Percentiles rank a stretch among this genome's conserved stretches.
These are phyloP conservation scores for Endoconidiophora laricicola DNA, from an alignment of 2,329 filamentous ascomycete species.

Conservation along the genomic window DNA sequence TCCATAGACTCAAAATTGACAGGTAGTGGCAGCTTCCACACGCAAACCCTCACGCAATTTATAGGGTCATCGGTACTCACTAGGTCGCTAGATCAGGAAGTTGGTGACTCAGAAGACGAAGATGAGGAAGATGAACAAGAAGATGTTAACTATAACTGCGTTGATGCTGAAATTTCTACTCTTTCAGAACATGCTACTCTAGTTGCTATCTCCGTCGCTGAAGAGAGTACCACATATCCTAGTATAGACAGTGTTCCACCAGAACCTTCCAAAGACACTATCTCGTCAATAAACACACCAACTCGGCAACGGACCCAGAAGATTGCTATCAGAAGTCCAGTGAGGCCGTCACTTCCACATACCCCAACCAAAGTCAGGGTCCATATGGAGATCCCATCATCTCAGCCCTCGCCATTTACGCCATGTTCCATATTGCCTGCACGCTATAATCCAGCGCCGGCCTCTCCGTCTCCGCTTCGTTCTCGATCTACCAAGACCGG, in stretches of 20 bases:
- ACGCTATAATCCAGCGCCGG: conserved; percentile 22
- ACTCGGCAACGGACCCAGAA: neutral
- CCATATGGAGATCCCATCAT: conserved; percentile 28
- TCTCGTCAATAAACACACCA: neutral
- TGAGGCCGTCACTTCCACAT: conserved; percentile 20
- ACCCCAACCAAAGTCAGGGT: conserved; percentile 23
- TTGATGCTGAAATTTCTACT: neutral
- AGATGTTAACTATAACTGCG: neutral
- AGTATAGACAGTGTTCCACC: neutral
- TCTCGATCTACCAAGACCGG: conserved; percentile 19
- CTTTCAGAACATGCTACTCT: neutral
- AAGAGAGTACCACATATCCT: neutral
- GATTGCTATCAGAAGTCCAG: neutral
- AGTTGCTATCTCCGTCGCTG: neutral
- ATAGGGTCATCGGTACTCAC: conserved; percentile 14
- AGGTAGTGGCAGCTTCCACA: conserved; percentile 20
- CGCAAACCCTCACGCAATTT: conserved; percentile 28
- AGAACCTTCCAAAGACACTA: neutral
- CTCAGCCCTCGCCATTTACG: conserved; percentile 22
- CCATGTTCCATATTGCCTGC: conserved; percentile 19
- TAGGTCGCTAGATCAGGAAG: conserved; percentile 2
- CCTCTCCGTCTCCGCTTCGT: conserved; percentile 27
- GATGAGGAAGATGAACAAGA: conserved; percentile 10
- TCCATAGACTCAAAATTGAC: no score
- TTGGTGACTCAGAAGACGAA: conserved; percentile 27